These are phyloP conservation scores for Zalerion maritima DNA, from an alignment of 495 filamentous ascomycete species.

Conservation along the genomic window DNA sequence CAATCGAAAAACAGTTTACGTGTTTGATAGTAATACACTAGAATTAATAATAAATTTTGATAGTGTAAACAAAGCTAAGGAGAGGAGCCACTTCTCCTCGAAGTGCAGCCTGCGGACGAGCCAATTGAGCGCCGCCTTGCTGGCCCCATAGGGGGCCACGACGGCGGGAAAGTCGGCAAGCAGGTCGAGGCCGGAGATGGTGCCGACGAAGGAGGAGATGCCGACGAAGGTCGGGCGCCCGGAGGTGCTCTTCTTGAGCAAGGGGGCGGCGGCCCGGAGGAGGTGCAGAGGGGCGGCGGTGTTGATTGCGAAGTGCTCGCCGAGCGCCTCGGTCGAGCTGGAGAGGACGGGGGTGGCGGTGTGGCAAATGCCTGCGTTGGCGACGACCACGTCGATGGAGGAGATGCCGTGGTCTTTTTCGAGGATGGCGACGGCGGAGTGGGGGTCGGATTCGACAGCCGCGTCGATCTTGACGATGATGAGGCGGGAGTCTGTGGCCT, in stretches of 20 bases:
- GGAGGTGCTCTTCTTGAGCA: conserved; percentile 14
- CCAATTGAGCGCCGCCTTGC: conserved; percentile 27
- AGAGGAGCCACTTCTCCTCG: conserved; percentile 23
- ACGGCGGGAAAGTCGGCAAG: too few species aligned
- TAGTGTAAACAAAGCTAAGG: too few species aligned
- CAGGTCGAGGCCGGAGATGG: too few species aligned
- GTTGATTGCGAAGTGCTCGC: too few species aligned
- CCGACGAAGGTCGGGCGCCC: conserved; percentile 25
- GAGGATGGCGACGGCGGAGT: conserved; percentile 9
- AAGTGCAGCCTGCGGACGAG: conserved; percentile 20
- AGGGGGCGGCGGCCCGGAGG: too few species aligned
- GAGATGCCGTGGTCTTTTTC: conserved; percentile 10
- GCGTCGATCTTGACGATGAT: conserved; percentile 18
- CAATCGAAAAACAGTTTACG: too few species aligned
- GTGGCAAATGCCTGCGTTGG: conserved; percentile 20
- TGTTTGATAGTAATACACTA: too few species aligned
- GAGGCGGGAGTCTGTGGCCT: conserved; percentile 7
- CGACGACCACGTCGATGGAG: conserved; percentile 17
- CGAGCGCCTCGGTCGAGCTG: too few species aligned
- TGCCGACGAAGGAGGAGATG: too few species aligned
- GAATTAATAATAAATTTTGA: too few species aligned
- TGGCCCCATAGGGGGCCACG: conserved; percentile 23
- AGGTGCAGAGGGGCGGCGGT: too few species aligned
- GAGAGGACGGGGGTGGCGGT: too few species aligned
- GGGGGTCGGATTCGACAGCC: conserved; percentile 8